Evolutionary conservation across 78 protist genomes (phyloP).

Genomic region (Dictyostelium capitatum): DNA sequence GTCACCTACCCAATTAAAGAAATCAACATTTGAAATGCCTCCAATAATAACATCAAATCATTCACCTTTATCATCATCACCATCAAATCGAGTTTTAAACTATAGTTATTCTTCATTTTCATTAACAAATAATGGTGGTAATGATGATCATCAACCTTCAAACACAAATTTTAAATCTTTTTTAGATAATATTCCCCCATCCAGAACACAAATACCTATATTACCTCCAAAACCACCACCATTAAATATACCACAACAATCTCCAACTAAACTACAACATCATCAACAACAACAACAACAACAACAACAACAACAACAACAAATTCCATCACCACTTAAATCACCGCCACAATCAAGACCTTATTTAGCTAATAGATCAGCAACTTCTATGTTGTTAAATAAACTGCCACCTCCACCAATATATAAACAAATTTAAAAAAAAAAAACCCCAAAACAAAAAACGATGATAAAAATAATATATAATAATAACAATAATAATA

Average conservation of each 20-base stretch:
- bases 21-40: neutral
- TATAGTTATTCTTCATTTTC: slow-evolving; percentile 10
- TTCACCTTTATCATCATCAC: no score
- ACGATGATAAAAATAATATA: no score
- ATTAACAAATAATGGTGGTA: neutral
- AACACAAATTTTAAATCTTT: neutral
- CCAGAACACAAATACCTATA: neutral
- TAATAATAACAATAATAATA: no score
- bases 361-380: neutral
- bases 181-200: neutral
- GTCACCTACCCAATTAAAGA: neutral
- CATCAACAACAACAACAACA: slow-evolving; percentile 1
- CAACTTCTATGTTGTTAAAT: neutral
- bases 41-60: neutral
- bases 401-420: slow-evolving; percentile 9
- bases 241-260: slow-evolving; percentile 7
- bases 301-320: slow-evolving; percentile 1
- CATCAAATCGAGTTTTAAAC: neutral
- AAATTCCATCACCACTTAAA: neutral
- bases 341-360: neutral
- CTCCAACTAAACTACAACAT: neutral
- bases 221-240: slow-evolving; percentile 11
- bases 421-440: no score
- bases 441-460: neutral
- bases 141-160: neutral